Conservation (phyloP, 1,284 basidiomycete genomes). For the Cystobasidiaceae sp. region DNA sequence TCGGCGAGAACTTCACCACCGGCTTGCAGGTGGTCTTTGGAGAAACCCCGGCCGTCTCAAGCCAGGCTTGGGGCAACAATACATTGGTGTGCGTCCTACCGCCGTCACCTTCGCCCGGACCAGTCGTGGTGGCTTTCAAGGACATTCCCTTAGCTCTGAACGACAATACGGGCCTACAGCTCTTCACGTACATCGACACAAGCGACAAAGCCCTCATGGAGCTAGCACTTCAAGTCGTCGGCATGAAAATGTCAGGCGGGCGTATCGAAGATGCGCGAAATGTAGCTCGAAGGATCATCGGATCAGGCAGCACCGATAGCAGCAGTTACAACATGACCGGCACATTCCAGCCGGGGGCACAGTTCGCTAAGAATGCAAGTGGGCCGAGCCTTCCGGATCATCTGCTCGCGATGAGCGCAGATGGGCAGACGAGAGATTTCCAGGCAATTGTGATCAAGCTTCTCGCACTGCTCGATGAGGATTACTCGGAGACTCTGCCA, state of each 20-base stretch:
- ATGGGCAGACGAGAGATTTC: conserved; percentile 53
- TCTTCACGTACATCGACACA: conserved; percentile 87
- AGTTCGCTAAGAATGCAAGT: background rate
- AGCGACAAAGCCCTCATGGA: conserved; percentile 90
- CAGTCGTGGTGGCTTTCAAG: conserved; percentile 83
- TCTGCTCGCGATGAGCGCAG: conserved; percentile 14
- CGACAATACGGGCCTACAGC: conserved; percentile 48
- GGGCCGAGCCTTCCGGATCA: background rate
- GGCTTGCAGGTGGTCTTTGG: conserved; percentile 74
- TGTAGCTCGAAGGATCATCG: conserved; percentile 59
- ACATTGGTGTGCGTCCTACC: conserved; percentile 90
- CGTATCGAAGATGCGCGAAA: conserved; percentile 87
- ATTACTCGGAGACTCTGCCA: conserved; percentile 44
- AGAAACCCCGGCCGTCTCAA: conserved; percentile 70
- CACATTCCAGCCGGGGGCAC: background rate
- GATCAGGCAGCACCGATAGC: conserved; percentile 18
- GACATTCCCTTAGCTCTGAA: conserved; percentile 54
- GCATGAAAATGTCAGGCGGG: conserved; percentile 84
- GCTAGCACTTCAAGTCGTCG: conserved; percentile 86
- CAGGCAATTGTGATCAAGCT: conserved; percentile 74
- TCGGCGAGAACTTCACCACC: conserved; percentile 75
- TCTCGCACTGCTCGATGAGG: conserved; percentile 64
- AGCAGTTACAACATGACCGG: background rate
- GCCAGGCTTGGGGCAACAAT: conserved; percentile 86
- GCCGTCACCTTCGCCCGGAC: conserved; percentile 71